Evolutionary conservation across 1,139 yeast species (phyloP), one percentile per base, ranked within the genome.

Genomic region (Sugiyamaella xylanicola): DNA sequence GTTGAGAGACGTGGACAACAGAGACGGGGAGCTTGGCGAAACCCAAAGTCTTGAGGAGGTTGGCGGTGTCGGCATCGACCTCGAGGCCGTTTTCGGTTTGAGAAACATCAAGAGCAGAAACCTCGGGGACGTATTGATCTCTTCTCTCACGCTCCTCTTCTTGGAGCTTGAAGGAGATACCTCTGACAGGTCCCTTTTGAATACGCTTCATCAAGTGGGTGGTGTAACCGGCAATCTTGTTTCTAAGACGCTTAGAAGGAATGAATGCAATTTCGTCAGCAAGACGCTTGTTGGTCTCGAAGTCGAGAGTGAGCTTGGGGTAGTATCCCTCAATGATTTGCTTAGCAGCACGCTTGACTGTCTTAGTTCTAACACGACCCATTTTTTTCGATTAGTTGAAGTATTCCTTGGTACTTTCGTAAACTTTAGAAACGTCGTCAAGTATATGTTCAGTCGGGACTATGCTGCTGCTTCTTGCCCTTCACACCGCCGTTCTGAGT

Each of bases 81-180:
- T 90, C 95, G 79, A 95, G 89, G 77, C 88, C 95, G 78, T 92
- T 92, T 81, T 90, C 90, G 78, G 91, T 85, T 88, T 90, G 92
- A 71, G 96, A 86, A 77, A 92, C 87, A 84, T 92, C 98, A 79
- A 95, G 89, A 78, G 99, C 99, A 77, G 99, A 95, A 76, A 92
- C 96, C 79, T 92, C 98, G 82, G 99, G 99, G 75, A 95, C 99
- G 82, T 92, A 95, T 85, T 95, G 99, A 82, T 95, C 99, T 84
- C 95, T 93, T 85, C 99, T 89, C 84, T 95, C 99, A 87, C 99
- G 93, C 86, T 95, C 99, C 84, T 93, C 99, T 84, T 93, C 99
- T 86, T 93, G 99, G 77, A 93, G 90, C 83, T 95, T 95, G 97
- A 93, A 93, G 74, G 99, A 93, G 73, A 93, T 95, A 85, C 99